Evolutionary conservation across 345 rosid genomes (phyloP).

Genomic region (Citrus hindsii): DNA sequence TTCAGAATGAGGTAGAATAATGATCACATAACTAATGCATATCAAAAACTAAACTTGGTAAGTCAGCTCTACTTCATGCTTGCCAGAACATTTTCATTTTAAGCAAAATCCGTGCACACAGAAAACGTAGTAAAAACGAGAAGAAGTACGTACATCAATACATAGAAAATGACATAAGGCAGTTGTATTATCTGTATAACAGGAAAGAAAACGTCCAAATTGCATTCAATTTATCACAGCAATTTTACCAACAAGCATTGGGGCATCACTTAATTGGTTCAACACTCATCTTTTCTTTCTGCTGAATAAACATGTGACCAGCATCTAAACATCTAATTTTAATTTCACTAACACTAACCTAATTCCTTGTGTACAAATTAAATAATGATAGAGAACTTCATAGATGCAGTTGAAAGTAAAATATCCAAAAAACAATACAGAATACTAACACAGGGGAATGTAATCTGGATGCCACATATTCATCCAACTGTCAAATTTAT

Average conservation of each 20-base stretch:
- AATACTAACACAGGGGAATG: neutral
- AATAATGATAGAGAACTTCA: neutral
- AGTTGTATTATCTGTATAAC: neutral
- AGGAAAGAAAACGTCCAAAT: neutral
- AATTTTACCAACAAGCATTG: neutral
- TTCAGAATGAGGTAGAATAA: neutral
- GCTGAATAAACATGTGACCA: neutral
- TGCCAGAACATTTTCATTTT: neutral
- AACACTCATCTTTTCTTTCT: neutral
- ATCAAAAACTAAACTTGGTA: neutral
- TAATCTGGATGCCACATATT: neutral
- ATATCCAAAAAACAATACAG: neutral
- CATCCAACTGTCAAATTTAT: neutral
- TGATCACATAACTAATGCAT: neutral
- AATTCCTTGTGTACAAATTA: neutral
- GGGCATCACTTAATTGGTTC: neutral
- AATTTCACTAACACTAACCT: neutral
- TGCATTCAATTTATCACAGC: neutral
- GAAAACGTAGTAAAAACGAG: neutral
- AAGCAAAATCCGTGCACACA: neutral
- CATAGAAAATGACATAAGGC: neutral
- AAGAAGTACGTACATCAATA: neutral
- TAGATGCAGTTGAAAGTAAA: neutral
- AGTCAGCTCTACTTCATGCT: neutral
- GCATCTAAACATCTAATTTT: neutral